A percentile compares a stretch with the other conserved stretches of the same genome.
phyloP scores from a whole-genome alignment of 202 grass and related monocot genomes.

The Schoenoplectus triqueter region DNA sequence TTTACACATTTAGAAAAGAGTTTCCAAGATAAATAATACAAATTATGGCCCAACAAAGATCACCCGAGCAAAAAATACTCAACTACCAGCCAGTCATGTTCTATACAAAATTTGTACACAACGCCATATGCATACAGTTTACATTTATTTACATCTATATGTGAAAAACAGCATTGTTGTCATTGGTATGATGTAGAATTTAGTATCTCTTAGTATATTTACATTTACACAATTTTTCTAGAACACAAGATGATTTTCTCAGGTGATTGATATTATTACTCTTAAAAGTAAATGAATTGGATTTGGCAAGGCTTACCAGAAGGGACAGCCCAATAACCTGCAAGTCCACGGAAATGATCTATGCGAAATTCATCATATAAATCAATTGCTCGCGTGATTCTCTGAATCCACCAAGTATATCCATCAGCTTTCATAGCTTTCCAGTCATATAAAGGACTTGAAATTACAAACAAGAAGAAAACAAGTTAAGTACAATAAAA shows the following conservation, averaged over 20 bases:
- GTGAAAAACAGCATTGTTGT: conserved; percentile 23
- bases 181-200: background rate
- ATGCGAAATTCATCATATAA: conserved; percentile 98
- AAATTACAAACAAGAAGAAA: conserved; percentile 40
- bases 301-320: conserved; percentile 57
- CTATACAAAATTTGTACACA: conserved; percentile 25
- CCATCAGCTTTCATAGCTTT: conserved; percentile 77
- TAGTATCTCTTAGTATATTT: conserved; percentile 10
- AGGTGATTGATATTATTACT: conserved; percentile 1
- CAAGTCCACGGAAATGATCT: conserved; percentile 92
- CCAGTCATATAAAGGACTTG: conserved; percentile 91
- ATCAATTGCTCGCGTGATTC: conserved; percentile 95
- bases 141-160: conserved; percentile 22
- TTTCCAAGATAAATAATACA: conserved; percentile 26
- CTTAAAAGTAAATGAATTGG: background rate
- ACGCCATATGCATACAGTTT: background rate
- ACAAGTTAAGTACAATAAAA: conserved; percentile 29
- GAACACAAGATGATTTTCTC: conserved; percentile 14
- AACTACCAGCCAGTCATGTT: background rate
- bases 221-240: background rate
- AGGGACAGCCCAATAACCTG: conserved; percentile 89
- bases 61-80: conserved; percentile 2
- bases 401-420: conserved; percentile 88
- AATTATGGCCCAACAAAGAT: conserved; percentile 24
- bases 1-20: conserved; percentile 40